Base-by-base conservation (phyloP, 345 rosid genomes). In the Citrus inodora region DNA sequence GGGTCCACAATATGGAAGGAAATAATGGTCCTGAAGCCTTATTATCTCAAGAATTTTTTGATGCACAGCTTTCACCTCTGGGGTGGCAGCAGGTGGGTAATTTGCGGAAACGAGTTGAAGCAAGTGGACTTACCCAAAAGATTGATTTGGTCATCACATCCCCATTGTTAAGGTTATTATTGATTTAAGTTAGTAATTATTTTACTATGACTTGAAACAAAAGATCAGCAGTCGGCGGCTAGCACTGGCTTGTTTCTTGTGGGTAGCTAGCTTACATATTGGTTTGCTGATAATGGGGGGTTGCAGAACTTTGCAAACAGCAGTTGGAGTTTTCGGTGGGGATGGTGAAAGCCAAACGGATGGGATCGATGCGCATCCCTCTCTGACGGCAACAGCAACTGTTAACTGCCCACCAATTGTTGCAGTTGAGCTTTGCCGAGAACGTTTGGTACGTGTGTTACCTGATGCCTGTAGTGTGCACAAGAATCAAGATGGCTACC, bases 251-350 rank as follows among this genome's bases (percentile, higher is more conserved):
- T 42, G 51, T 10, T 3, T 42, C 51, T 3, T 42, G 51, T 42
- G 48, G 48, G 16, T 42, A 42, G 16, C 14, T 42, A 10, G 16
- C 14, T 11, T 2, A 10, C n/a, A n/a, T 51, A 51, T 22, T 22
- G 37, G 13, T 46, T 25, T 25, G 38, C 22, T 7, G 63, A 37
- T 53, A 32, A 33, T 51, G 53, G 17, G 17, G 51, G 51, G 16
- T 56, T 42, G 61, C 81, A 93, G 97, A 86, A 86, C 97, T 22
- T 87, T 93, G 96, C 93, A 93, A 81, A 93, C 98, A 7, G 92
- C 97, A 17, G 79, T 82, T 71, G 94, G 87, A 62, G 89, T 87
- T 24, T 93, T 93, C 65, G 93, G 92, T 48, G 37, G 80, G 58
- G 88, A 83, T 77, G 71, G 65, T 61, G 88, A 83, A 78, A 75